Base-by-base conservation (phyloP, 2,329 filamentous ascomycete species). In the Periconia sp. region DNA sequence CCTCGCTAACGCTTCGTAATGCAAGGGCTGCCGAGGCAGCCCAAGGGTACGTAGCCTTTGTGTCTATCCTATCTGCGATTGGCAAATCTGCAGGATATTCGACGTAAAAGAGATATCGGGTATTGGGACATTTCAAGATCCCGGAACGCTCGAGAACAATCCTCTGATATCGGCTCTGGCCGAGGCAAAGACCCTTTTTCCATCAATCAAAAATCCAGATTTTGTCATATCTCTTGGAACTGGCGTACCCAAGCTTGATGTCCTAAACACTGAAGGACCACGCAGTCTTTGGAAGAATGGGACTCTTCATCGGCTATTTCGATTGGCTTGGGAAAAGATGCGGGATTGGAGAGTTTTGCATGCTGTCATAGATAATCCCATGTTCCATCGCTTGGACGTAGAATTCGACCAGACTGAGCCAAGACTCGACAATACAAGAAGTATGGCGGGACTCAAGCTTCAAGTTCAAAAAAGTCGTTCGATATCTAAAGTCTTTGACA, bases 211-310 rank as follows among this genome's bases (percentile, higher is more conserved):
- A 35, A 40, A 52, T 36, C 54, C 46, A 41, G 38, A 57, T 51
- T 54, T 57, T 50, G 35, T 57, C 29, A 46, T 57, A 36, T 57
- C 46, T 19, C 33, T 54, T 40, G 49, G 54, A 21, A 57, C 49
- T 33, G 28, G 54, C 37, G 23, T 52, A 39, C 46, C 33, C 36
- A 40, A 16, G 35, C 21, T 32, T 41, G 40, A 43, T 25, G 19
- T 46, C 18, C 23, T 46, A 15, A 37, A 34, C n/a, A 42, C 18
- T 26, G 26, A 43, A 30, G 50, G 39, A 16, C 46, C 26, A 26
- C 12, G 19, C 33, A 53, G 40, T 45, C 40, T 41, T 21, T 28
- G 25, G 41, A 41, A 51, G 32, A 48, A 53, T 33, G 36, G n/a
- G n/a, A n/a, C n/a, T n/a, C n/a, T n/a, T n/a, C n/a, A n/a, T n/a